Evolutionary conservation across 2,329 filamentous ascomycete genomes (phyloP).

Genomic region (Macrophomina pseudophaseolina): DNA sequence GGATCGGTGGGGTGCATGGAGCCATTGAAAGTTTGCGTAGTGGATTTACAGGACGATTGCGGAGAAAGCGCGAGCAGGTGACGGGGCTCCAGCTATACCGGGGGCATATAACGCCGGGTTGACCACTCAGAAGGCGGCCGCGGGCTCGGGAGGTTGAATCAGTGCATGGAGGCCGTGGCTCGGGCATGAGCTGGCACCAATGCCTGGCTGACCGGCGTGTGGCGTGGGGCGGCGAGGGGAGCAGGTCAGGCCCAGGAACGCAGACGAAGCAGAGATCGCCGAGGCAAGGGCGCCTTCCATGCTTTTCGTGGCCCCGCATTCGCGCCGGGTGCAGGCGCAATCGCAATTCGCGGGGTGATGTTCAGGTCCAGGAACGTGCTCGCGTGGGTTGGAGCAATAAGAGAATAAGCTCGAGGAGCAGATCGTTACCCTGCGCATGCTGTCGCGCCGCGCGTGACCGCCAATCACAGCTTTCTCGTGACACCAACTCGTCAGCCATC

Average conservation of each 20-base stretch:
- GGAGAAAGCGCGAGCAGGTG: background rate
- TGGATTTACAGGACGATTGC: slow-evolving; percentile 3
- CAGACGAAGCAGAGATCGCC: slow-evolving; percentile 14
- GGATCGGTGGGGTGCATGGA: slow-evolving; percentile 11
- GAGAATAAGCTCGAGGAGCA: background rate
- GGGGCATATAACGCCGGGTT: background rate
- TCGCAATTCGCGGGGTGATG: slow-evolving; percentile 12
- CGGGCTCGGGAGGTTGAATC: background rate
- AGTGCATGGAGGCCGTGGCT: background rate
- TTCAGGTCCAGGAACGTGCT: slow-evolving; percentile 22
- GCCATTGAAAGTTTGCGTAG: background rate
- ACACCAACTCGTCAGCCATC: background rate
- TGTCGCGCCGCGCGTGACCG: slow-evolving; percentile 8
- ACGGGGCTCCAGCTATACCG: background rate
- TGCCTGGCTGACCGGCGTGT: slow-evolving; percentile 11
- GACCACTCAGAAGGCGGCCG: slow-evolving; percentile 6
- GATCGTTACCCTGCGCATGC: slow-evolving; percentile 11
- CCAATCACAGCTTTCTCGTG: slow-evolving; percentile 18
- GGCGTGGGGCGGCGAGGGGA: background rate
- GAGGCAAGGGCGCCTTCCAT: slow-evolving; percentile 20
- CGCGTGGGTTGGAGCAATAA: background rate
- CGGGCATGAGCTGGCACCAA: slow-evolving; percentile 12
- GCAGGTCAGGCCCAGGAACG: slow-evolving; percentile 2
- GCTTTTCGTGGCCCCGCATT: background rate
- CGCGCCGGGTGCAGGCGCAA: background rate